Conservation (phyloP, 1,139 yeast genomes). For the Candida neerlandica region DNA sequence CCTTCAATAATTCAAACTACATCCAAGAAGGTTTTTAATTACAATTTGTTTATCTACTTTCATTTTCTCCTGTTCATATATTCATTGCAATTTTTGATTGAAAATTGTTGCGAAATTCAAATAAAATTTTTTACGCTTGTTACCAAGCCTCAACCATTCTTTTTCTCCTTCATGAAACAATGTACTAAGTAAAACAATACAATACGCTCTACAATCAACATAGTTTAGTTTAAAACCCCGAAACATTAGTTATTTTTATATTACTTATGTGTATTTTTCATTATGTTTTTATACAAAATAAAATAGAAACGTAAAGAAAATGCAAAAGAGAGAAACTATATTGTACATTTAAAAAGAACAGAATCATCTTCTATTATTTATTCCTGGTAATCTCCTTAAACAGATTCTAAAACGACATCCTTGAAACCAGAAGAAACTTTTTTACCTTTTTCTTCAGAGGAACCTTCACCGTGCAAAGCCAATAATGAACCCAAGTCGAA, state of each 20-base stretch:
- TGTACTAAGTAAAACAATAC: background rate
- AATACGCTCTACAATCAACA: background rate
- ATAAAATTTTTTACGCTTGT: background rate
- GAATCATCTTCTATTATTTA: conserved; percentile 6
- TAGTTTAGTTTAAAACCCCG: background rate
- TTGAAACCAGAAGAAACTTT: conserved; percentile 53
- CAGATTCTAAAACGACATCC: conserved; percentile 54
- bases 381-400: conserved; percentile 24
- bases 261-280: conserved; percentile 10
- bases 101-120: conserved; percentile 3
- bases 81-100: background rate
- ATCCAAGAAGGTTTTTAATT: too few relatives aligned
- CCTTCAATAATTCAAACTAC: too few relatives aligned
- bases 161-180: background rate
- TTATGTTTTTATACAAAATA: conserved; percentile 12
- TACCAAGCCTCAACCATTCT: background rate
- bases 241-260: background rate
- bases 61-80: background rate
- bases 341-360: conserved; percentile 10
- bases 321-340: conserved; percentile 11
- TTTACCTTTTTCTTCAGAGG: conserved; percentile 55
- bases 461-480: conserved; percentile 55
- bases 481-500: conserved; percentile 55
- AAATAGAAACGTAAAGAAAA: conserved; percentile 9
- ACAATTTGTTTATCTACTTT: background rate